These are phyloP conservation scores for Phytophthora pistaciae DNA, from an alignment of 352 stramenopile species.

Conservation along the genomic window DNA sequence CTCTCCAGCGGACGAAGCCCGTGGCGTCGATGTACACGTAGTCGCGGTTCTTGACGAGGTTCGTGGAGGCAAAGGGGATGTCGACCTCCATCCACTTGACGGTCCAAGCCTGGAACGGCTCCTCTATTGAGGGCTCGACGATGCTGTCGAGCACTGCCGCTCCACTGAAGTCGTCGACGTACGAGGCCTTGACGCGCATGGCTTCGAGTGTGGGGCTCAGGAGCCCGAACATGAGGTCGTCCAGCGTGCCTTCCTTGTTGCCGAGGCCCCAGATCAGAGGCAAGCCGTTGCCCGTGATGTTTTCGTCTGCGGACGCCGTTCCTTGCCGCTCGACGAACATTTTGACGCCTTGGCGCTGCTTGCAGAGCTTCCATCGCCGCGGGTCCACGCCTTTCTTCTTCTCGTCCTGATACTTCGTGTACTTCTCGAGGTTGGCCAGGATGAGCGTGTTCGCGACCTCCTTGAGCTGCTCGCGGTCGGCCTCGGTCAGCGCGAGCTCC, in stretches of 20 bases:
- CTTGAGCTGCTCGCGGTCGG: slow-evolving; percentile 29
- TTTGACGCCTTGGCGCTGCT: slow-evolving; percentile 44
- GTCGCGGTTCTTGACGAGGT: too few relatives aligned
- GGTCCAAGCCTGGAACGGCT: slow-evolving; percentile 40
- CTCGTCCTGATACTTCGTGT: slow-evolving; percentile 26
- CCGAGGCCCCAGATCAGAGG: slow-evolving; percentile 49
- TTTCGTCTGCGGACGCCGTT: too few relatives aligned
- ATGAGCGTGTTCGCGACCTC: slow-evolving; percentile 30
- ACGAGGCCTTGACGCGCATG: slow-evolving; percentile 4
- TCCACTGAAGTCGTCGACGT: slow-evolving; percentile 23
- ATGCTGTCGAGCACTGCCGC: slow-evolving; percentile 64
- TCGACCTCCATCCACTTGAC: slow-evolving; percentile 45
- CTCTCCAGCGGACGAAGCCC: slow-evolving; percentile 21
- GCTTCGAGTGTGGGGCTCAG: slow-evolving; percentile 55
- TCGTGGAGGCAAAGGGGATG: too few relatives aligned
- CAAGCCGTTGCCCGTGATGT: slow-evolving; percentile 19
- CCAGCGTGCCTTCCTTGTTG: slow-evolving; percentile 40
- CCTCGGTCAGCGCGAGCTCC: slow-evolving; percentile 21
- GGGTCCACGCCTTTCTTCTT: slow-evolving; percentile 32
- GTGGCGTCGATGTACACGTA: slow-evolving; percentile 41
- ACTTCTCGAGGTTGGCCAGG: slow-evolving; percentile 35
- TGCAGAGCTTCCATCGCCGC: slow-evolving; percentile 47
- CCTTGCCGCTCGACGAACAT: slow-evolving; percentile 35
- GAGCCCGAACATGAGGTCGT: slow-evolving; percentile 59
- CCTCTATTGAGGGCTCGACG: slow-evolving; percentile 44